phyloP scores from a whole-genome alignment of 371 early-diverging fungal genomes.

The Batkoa obscura region DNA sequence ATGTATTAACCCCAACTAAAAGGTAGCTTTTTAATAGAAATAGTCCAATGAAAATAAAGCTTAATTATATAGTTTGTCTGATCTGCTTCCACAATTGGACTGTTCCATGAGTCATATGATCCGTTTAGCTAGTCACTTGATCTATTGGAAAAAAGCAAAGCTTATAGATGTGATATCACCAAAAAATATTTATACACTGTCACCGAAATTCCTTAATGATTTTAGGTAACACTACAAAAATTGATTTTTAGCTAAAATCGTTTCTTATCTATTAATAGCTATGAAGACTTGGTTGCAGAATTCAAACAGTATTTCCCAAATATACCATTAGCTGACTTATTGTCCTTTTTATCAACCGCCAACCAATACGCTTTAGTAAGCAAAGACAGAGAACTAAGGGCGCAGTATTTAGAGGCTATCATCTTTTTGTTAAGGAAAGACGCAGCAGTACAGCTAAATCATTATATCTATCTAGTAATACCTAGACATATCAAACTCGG shows the following conservation, averaged over 20 bases:
- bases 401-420: constrained; percentile 59
- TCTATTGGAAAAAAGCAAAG: constrained; percentile 78
- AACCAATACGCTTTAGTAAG: constrained; percentile 43
- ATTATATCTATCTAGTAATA: constrained; percentile 51
- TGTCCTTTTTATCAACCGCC: constrained; percentile 53
- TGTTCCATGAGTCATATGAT: constrained; percentile 82
- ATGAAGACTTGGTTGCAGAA: constrained; percentile 26
- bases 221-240: constrained; percentile 25
- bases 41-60: no score
- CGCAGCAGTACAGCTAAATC: constrained; percentile 61
- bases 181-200: constrained; percentile 60
- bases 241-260: not conserved
- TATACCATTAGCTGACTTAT: constrained; percentile 40
- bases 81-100: constrained; percentile 57
- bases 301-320: constrained; percentile 28
- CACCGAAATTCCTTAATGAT: constrained; percentile 29
- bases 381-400: constrained; percentile 37
- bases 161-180: constrained; percentile 62
- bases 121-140: constrained; percentile 68
- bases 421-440: constrained; percentile 60
- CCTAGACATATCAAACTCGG: constrained; percentile 30
- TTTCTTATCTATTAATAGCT: constrained; percentile 6
- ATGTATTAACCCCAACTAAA: constrained; percentile 72
- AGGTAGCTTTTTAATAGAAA: constrained; percentile 17
- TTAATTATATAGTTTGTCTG: constrained; percentile 32